These are phyloP conservation scores for Corymbia citriodora DNA, from an alignment of 441 rosid genomes.

Conservation along the genomic window DNA sequence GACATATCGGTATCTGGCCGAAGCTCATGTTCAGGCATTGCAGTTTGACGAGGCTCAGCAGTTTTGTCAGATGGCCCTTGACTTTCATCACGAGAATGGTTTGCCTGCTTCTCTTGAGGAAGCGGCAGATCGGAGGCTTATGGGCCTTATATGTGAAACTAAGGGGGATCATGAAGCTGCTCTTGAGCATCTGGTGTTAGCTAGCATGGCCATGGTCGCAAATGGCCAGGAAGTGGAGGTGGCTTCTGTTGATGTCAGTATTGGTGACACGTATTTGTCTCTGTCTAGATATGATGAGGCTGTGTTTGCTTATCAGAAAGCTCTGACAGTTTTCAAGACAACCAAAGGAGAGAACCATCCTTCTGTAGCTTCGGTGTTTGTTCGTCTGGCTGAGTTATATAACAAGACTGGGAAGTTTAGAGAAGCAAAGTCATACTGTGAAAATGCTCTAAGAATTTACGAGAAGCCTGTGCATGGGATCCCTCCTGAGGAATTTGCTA, in stretches of 20 bases:
- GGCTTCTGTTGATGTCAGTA: slow-evolving; percentile 64
- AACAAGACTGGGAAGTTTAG: slow-evolving; percentile 57
- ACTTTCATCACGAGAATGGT: slow-evolving; percentile 48
- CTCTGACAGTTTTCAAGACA: slow-evolving; percentile 53
- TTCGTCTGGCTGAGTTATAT: slow-evolving; percentile 62
- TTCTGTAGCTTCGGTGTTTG: slow-evolving; percentile 53
- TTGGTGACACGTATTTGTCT: slow-evolving; percentile 64
- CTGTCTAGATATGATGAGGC: slow-evolving; percentile 63
- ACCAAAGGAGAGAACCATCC: slow-evolving; percentile 72
- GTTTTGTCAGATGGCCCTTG: slow-evolving; percentile 50
- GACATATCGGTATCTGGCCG: slow-evolving; percentile 64
- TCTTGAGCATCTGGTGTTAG: slow-evolving; percentile 67
- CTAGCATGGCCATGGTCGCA: slow-evolving; percentile 65
- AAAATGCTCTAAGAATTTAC: slow-evolving; percentile 58
- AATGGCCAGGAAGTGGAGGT: slow-evolving; percentile 65
- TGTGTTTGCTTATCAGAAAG: slow-evolving; percentile 64
- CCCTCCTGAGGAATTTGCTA: slow-evolving; percentile 63
- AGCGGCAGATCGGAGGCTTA: slow-evolving; percentile 66
- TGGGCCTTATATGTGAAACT: slow-evolving; percentile 76
- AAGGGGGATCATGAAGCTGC: slow-evolving; percentile 69
- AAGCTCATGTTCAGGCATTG: slow-evolving; percentile 65
- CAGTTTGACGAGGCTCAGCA: slow-evolving; percentile 53
- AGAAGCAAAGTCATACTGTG: slow-evolving; percentile 62
- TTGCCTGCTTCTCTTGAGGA: slow-evolving; percentile 49
- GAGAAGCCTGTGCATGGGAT: slow-evolving; percentile 46